Evolutionary conservation across 495 filamentous ascomycete genomes (phyloP), one percentile per base, ranked within the genome.

Genomic region (Penicillium paradoxum): DNA sequence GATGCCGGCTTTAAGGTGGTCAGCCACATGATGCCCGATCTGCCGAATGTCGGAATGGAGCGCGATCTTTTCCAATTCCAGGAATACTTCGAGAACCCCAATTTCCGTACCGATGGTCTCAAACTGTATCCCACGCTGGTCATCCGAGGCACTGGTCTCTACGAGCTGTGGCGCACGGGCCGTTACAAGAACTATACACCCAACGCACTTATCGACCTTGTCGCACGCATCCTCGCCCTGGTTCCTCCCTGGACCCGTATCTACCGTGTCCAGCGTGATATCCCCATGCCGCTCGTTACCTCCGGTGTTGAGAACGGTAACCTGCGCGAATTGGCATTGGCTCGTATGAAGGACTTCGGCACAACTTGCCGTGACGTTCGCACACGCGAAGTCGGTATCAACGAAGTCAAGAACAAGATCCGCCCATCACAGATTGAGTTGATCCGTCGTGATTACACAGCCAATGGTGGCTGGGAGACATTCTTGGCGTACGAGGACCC

Each of bases 1-100:
- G 93, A 98, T 69, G 90, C 95, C 22, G 93, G 93, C 14, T 98
- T 96, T 79, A 98, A 98, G 69, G 92, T 98, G 6, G 93, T 98
- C 58, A 91, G 86, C 55, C 93, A 98, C 70, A 98, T 98, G 93
- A 98, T 98, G 93, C 93, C 93, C 13, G 93, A 98, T 65, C 76
- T 98, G 24, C 93, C 93, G 11, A 98, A 98, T 62, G 93, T 98
- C 5, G 93, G 93, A 50, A 95, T 97, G 88, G 95, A 97, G 72
- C 86, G 93, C 54, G 93, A 98, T 66, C 75, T 98, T 22, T 90
- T 92, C 64, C 93, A 98, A 59, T 98, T 98, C 73, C 79, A 86
- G 53, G 93, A 98, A 70, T 98, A 98, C 69, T 98, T 98, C 58
- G 90, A 93, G 69, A 97, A 95, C 68, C 93, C 93, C 9, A 88